Percentiles rank a stretch among this genome's conserved stretches.
These are phyloP conservation scores for Limonium bicolor DNA, from an alignment of 148 eudicot species.

Conservation along the genomic window DNA sequence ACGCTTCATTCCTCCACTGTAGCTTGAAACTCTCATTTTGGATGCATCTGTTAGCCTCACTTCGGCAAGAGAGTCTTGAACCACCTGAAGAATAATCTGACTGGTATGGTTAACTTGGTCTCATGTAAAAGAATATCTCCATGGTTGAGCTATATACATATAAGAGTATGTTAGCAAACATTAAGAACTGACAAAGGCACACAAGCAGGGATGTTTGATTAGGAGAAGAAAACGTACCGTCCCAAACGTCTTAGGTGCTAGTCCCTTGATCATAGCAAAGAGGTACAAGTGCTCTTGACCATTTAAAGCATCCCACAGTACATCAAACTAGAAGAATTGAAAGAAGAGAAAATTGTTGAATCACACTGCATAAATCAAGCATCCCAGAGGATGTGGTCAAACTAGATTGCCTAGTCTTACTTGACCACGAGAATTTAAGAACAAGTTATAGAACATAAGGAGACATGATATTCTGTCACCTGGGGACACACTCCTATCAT, in stretches of 20 bases:
- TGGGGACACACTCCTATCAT: slow-evolving; percentile 89
- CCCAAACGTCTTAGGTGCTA: slow-evolving; percentile 41
- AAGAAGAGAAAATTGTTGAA: background rate
- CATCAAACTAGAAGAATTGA: slow-evolving; percentile 45
- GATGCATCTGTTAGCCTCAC: slow-evolving; percentile 53
- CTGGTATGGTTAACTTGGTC: no score
- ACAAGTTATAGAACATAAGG: background rate
- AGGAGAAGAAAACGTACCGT: slow-evolving; percentile 14
- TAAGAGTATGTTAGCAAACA: no score
- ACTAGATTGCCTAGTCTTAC: background rate
- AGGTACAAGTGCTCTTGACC: slow-evolving; percentile 77
- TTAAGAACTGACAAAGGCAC: background rate
- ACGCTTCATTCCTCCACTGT: slow-evolving; percentile 95
- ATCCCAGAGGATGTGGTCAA: background rate
- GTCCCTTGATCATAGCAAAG: slow-evolving; percentile 79
- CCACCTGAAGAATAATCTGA: slow-evolving; percentile 32
- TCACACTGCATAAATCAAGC: background rate
- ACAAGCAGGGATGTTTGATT: background rate
- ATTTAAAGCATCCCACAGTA: slow-evolving; percentile 75
- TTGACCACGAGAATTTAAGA: no score
- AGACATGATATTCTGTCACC: slow-evolving; percentile 23
- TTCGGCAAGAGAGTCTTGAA: slow-evolving; percentile 48
- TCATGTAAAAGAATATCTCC: no score
- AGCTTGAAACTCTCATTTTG: slow-evolving; percentile 54
- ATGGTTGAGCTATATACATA: no score